Evolutionary conservation across 2,329 filamentous ascomycete species (phyloP).

Genomic region (Boeremia exigua): DNA sequence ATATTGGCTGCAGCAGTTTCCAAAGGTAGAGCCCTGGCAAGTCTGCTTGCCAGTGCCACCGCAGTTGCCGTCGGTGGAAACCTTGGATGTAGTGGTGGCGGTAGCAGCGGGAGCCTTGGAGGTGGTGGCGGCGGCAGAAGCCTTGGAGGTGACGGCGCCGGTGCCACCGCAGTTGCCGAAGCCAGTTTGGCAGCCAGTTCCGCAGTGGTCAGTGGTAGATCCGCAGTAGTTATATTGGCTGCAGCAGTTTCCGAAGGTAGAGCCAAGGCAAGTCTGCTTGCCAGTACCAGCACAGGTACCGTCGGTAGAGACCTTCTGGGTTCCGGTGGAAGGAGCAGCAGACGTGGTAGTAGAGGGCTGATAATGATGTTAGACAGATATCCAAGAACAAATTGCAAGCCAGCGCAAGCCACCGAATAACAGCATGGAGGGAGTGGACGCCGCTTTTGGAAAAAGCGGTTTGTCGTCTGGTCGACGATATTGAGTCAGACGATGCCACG

Average conservation of each 20-base stretch:
- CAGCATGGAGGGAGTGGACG: slow-evolving; percentile 7
- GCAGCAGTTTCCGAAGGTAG: slow-evolving; percentile 56
- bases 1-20: slow-evolving; percentile 54
- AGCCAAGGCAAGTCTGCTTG: slow-evolving; percentile 52
- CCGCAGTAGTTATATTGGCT: slow-evolving; percentile 52
- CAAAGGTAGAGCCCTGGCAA: slow-evolving; percentile 52
- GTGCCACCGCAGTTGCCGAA: slow-evolving; percentile 40
- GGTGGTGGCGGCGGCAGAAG: slow-evolving; percentile 17
- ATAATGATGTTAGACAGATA: slow-evolving; percentile 5
- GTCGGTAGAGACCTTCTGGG: slow-evolving; percentile 47
- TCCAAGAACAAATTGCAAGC: slow-evolving; percentile 4
- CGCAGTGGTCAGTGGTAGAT: slow-evolving; percentile 38
- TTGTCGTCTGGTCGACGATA: slow-evolving; percentile 8
- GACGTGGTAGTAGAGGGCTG: slow-evolving; percentile 20
- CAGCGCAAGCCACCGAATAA: slow-evolving; percentile 8
- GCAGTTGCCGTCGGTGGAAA: slow-evolving; percentile 52
- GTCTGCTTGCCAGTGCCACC: slow-evolving; percentile 50
- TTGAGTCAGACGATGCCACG: slow-evolving; percentile 10
- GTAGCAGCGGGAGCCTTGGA: slow-evolving; percentile 19
- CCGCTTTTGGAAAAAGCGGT: slow-evolving; percentile 5
- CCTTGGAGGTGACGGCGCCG: slow-evolving; percentile 7
- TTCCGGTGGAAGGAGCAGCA: slow-evolving; percentile 22
- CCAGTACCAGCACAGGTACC: slow-evolving; percentile 51
- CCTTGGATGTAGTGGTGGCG: slow-evolving; percentile 29
- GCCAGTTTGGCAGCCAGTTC: slow-evolving; percentile 38